Evolutionary conservation across 441 rosid genomes (phyloP).

Genomic region (Cnidoscolus chayamansa): DNA sequence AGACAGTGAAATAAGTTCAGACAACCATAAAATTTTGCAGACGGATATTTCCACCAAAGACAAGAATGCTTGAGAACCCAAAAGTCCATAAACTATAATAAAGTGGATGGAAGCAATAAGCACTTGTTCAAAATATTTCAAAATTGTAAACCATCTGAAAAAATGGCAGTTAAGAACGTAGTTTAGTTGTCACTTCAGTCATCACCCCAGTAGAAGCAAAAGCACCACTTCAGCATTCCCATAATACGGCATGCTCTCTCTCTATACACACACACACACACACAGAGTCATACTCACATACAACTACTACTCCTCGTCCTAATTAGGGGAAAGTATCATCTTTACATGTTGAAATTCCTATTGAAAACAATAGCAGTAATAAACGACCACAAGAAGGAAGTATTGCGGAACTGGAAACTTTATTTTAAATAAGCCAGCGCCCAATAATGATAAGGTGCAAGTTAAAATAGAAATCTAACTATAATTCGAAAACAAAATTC

Average conservation of each 20-base stretch:
- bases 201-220: background rate
- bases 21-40: background rate
- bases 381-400: background rate
- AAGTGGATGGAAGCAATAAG: background rate
- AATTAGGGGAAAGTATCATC: background rate
- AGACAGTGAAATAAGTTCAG: background rate
- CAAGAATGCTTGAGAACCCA: background rate
- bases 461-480: no score
- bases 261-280: background rate
- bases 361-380: background rate
- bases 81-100: background rate
- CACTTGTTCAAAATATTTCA: background rate
- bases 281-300: background rate
- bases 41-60: background rate
- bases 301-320: background rate
- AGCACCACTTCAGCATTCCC: background rate
- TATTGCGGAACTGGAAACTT: no score
- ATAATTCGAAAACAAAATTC: background rate
- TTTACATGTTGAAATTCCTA: background rate
- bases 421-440: no score
- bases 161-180: constrained; percentile 6
- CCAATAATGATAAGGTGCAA: no score
- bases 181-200: background rate
- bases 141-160: background rate
- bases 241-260: background rate